Base-by-base conservation (phyloP, 2,329 filamentous ascomycete genomes). In the Stagonosporopsis chrysanthemi region DNA sequence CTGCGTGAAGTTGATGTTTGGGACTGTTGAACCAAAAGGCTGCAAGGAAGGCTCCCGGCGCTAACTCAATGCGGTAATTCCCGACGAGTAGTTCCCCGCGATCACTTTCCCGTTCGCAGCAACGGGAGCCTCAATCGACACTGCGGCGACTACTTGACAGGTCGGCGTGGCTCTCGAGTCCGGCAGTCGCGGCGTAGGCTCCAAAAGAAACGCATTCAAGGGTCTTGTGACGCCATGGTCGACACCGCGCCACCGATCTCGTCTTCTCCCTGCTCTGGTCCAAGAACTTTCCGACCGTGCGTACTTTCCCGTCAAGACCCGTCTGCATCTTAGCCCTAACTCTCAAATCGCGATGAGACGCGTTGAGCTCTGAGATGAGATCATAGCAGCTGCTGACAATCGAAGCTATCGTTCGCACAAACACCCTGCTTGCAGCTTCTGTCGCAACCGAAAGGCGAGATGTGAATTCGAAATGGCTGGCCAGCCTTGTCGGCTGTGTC, bases 391-490 rank as follows among this genome's bases (percentile, higher is more conserved):
- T 33, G 24, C 42, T 44, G 42, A 44, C 42, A 33, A 12, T 28
- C 6, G 8, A 31, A 53, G 55, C 17, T 58, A 58, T 24, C 55
- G 55, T 9, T 58, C 55, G 8, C 63, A 63, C 23, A 61, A 52
- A 24, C 49, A 60, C 11, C 57, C 63, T 4, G 61, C 63, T 14
- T 63, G 63, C 45, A 46, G 52, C 23, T 46, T 51, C 24, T 66
- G 63, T 31, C 61, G 63, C 8, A 51, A 53, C 22, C 51, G 63
- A 9, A 66, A 61, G 52, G 50, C 56, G 7, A 54, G 63, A 29
- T 66, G 63, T 24, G 57, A 64, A 12, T 56, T 66, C 19, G 63
- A 66, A 19, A n/a, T 58, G 15, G 49, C 58, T 11, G 56, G 54
- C 15, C 45, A 60, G 49, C 17, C 63, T 23, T 67, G 63, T 35